phyloP scores from a whole-genome alignment of 2,329 filamentous ascomycete species.

The Dothideomycetidae sp. region DNA sequence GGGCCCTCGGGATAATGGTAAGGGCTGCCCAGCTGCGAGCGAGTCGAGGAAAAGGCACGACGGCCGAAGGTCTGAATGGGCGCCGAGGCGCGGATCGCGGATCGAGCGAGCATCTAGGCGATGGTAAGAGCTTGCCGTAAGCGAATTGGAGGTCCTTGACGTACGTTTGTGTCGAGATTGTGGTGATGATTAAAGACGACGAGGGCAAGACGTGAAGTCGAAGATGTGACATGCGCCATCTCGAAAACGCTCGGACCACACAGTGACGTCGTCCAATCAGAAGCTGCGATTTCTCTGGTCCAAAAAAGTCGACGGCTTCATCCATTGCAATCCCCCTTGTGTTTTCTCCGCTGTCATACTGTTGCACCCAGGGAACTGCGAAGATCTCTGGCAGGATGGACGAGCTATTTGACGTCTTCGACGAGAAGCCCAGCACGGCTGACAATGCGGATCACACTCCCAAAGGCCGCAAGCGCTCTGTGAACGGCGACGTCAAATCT shows the following conservation, averaged over 20 bases:
- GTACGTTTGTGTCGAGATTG: not conserved
- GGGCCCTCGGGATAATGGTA: constrained; percentile 98
- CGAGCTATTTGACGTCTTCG: constrained; percentile 33
- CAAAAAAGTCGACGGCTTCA: constrained; percentile 2
- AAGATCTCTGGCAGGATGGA: constrained; percentile 22
- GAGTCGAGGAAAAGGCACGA: constrained; percentile 88
- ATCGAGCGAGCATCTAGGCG: constrained; percentile 63
- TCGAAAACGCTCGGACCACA: constrained; percentile 8
- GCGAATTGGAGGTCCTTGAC: not conserved
- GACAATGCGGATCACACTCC: constrained; percentile 14
- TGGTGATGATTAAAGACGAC: not conserved
- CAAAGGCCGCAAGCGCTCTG: constrained; percentile 68
- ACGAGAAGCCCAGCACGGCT: constrained; percentile 20
- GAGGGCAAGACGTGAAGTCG: not conserved
- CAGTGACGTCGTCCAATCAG: constrained; percentile 2
- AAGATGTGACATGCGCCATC: constrained; percentile 2
- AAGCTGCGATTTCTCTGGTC: not conserved
- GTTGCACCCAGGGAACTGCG: not conserved
- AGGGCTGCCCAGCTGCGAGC: constrained; percentile 68
- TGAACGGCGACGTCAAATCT: constrained; percentile 62
- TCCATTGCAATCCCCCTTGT: constrained; percentile 1
- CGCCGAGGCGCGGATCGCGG: constrained; percentile 46
- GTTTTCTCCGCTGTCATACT: not conserved
- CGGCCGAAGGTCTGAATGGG: constrained; percentile 57
- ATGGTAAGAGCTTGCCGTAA: not conserved